Evolutionary conservation across 23 red algal genomes (phyloP).

Genomic region (Rhodosorus marinus): DNA sequence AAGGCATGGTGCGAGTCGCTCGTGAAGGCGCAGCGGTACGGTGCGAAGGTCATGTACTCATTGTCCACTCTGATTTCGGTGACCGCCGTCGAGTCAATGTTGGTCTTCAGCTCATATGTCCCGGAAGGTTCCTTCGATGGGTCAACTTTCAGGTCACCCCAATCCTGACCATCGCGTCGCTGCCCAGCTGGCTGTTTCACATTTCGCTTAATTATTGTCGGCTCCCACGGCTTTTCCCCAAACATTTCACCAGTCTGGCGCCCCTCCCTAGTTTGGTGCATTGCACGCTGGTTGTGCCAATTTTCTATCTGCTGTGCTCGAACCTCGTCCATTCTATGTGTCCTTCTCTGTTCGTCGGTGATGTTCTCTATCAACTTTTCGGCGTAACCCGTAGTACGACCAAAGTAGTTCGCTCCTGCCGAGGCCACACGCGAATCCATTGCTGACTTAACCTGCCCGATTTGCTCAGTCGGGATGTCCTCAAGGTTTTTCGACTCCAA

Average conservation of each 20-base stretch:
- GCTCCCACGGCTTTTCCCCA: background rate
- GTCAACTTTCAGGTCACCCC: background rate
- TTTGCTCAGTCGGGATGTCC: background rate
- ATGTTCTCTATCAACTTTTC: background rate
- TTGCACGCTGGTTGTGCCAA: background rate
- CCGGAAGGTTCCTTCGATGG: background rate
- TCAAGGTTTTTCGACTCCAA: background rate
- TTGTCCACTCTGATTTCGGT: background rate
- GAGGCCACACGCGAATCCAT: background rate
- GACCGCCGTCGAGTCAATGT: background rate
- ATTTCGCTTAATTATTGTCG: too few species aligned
- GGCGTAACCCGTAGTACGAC: background rate
- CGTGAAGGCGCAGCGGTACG: background rate
- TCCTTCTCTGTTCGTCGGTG: background rate
- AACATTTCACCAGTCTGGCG: background rate
- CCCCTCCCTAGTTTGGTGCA: background rate
- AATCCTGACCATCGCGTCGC: background rate
- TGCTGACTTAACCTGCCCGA: background rate
- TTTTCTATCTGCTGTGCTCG: background rate
- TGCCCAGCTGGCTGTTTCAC: background rate
- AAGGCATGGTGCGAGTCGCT: background rate
- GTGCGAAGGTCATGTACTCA: background rate
- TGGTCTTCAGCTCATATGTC: background rate
- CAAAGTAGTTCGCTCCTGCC: background rate
- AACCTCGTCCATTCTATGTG: background rate